Evolutionary conservation across 306 rosid species (phyloP), one percentile per base, ranked within the genome.

Genomic region (Trifolium subterraneum): DNA sequence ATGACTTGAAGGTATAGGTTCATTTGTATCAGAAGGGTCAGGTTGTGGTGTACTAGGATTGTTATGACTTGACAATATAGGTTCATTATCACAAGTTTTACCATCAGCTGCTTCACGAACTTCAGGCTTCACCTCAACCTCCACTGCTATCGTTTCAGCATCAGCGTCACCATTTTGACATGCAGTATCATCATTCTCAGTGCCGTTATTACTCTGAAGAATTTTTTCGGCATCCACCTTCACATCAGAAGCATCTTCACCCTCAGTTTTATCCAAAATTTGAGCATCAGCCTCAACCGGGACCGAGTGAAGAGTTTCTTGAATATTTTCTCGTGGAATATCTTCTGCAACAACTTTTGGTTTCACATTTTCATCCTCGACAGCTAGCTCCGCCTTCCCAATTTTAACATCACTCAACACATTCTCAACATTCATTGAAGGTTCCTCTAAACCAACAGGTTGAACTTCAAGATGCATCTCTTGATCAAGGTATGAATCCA

Each of bases 101-200:
- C 25, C 25, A 39, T 73, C 82, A 59, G 71, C 81, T 35, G 78
- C 65, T 73, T 76, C 84, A 84, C 75, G 52, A 79, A 76, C 82
- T 79, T 83, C 90, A 76, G 76, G 66, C 83, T 84, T 92, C 83
- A 82, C 81, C 22, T 71, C 84, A 69, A 19, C 29, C 39, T 75
- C 51, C 12, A 36, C 14, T 4, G 6, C 50, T 12, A 38, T 65
- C 44, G 75, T 74, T 65, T 69, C 79, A 51, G 63, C 73, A 59
- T 64, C 62, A 68, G 54, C 83, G 42, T 65, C 54, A 42, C 36
- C 80, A 82, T 71, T 41, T 42, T 72, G 65, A 68, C 76, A 65
- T 39, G 22, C 20, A 35, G 19, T 18, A 47, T 54, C 38, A 67
- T 52, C 61, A 71, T 64, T 74, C 73, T 79, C 65, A 62, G 66